Evolutionary conservation across 805 yeast species (phyloP).

Genomic region (Lachancea cidri): DNA sequence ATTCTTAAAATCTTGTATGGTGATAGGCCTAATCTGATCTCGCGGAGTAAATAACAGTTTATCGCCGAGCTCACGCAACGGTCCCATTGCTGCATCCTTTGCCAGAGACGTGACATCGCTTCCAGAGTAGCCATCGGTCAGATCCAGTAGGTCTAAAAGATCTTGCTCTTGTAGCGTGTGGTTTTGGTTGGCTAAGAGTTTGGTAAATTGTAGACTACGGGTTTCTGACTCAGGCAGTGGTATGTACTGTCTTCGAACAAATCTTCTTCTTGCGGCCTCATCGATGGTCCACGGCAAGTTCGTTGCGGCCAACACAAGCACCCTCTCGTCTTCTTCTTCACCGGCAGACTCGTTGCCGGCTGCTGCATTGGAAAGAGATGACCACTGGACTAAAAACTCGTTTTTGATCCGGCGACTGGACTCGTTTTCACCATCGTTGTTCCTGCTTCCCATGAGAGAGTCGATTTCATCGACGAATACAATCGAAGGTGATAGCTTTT

Average conservation of each 20-base stretch:
- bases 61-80: slow-evolving; percentile 85
- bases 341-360: slow-evolving; percentile 52
- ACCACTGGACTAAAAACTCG: slow-evolving; percentile 94
- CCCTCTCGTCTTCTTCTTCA: slow-evolving; percentile 49
- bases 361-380: slow-evolving; percentile 85
- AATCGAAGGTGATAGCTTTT: slow-evolving; percentile 84
- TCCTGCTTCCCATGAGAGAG: slow-evolving; percentile 77
- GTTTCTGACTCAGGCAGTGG: slow-evolving; percentile 91
- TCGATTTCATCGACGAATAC: slow-evolving; percentile 96
- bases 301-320: slow-evolving; percentile 88
- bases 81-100: slow-evolving; percentile 98
- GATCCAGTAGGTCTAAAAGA: slow-evolving; percentile 48
- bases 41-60: slow-evolving; percentile 62
- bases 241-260: slow-evolving; percentile 86
- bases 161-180: slow-evolving; percentile 64
- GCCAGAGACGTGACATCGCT: slow-evolving; percentile 93
- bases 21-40: slow-evolving; percentile 72
- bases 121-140: slow-evolving; percentile 87
- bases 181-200: slow-evolving; percentile 64
- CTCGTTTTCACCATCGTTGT: slow-evolving; percentile 69
- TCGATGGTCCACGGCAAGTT: slow-evolving; percentile 96
- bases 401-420: slow-evolving; percentile 87
- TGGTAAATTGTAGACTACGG: slow-evolving; percentile 61
- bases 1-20: slow-evolving; percentile 63
- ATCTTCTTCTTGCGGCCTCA: slow-evolving; percentile 93